Evolutionary conservation across 768 basidiomycete species (phyloP).

Genomic region (Hypholoma sublateritium): DNA sequence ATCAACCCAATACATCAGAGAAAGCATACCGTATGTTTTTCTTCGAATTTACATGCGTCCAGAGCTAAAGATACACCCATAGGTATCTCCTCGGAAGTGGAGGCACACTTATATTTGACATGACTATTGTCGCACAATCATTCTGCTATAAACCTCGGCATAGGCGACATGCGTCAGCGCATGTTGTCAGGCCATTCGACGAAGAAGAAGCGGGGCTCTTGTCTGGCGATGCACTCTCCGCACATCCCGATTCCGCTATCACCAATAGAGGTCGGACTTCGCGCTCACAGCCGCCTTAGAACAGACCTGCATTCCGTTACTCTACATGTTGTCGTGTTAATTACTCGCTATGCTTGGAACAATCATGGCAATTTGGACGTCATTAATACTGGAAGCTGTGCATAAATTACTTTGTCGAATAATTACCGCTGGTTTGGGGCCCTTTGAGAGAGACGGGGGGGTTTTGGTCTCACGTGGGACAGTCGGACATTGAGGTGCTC

Average conservation of each 20-base stretch:
- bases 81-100: conserved; percentile 91
- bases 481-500: conserved; percentile 1
- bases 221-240: conserved; percentile 37
- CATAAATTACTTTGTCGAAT: not conserved
- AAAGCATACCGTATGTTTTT: conserved; percentile 78
- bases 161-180: conserved; percentile 33
- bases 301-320: conserved; percentile 6
- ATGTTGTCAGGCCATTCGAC: conserved; percentile 24
- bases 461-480: conserved; percentile 5
- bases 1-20: conserved; percentile 67
- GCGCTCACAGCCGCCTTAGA: conserved; percentile 25
- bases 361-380: not conserved
- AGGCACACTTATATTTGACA: conserved; percentile 91
- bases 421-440: not conserved
- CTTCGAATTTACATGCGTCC: not conserved
- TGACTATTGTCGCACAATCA: conserved; percentile 87
- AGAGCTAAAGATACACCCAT: conserved; percentile 3
- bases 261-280: conserved; percentile 40
- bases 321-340: conserved; percentile 1
- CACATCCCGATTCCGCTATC: conserved; percentile 29
- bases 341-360: not conserved
- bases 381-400: not conserved
- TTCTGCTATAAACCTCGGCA: conserved; percentile 66
- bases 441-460: not conserved
- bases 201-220: conserved; percentile 54